phyloP scores from a whole-genome alignment of 306 rosid genomes.

The Mucuna pruriens region DNA sequence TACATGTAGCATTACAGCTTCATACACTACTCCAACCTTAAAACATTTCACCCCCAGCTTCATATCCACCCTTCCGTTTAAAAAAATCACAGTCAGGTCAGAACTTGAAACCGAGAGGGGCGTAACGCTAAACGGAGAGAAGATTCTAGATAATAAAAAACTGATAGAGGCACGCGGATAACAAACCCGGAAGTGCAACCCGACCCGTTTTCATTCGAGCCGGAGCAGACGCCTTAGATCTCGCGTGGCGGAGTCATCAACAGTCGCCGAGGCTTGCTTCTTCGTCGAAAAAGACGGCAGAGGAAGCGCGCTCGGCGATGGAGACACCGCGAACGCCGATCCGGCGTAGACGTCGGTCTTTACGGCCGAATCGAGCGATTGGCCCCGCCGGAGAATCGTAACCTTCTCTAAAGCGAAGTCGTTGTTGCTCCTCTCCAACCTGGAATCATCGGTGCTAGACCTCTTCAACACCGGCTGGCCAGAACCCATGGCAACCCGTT shows the following conservation, averaged over 20 bases:
- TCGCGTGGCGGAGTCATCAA: constrained; percentile 80
- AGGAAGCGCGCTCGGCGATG: constrained; percentile 88
- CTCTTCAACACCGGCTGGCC: constrained; percentile 44
- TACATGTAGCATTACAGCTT: not conserved
- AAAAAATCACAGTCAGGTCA: constrained; percentile 68
- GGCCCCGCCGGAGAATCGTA: constrained; percentile 73
- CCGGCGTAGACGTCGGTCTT: constrained; percentile 79
- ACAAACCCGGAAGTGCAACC: too few relatives aligned
- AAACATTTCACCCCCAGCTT: constrained; percentile 37
- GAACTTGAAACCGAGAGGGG: constrained; percentile 41
- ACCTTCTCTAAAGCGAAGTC: constrained; percentile 66
- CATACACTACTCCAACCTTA: not conserved
- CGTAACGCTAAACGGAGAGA: not conserved
- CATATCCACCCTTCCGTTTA: constrained; percentile 66
- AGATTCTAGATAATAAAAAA: constrained; percentile 24
- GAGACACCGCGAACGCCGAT: constrained; percentile 77
- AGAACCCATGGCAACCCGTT: constrained; percentile 9
- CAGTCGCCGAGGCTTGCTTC: constrained; percentile 45
- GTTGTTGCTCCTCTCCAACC: constrained; percentile 33
- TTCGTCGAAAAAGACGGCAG: constrained; percentile 71
- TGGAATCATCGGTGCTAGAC: constrained; percentile 56
- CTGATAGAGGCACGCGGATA: too few relatives aligned
- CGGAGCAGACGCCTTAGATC: constrained; percentile 88
- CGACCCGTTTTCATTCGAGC: constrained; percentile 48
- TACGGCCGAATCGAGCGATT: constrained; percentile 67